These are phyloP conservation scores for Botrytis fabae DNA, from an alignment of 2,329 filamentous ascomycete genomes.

Conservation along the genomic window DNA sequence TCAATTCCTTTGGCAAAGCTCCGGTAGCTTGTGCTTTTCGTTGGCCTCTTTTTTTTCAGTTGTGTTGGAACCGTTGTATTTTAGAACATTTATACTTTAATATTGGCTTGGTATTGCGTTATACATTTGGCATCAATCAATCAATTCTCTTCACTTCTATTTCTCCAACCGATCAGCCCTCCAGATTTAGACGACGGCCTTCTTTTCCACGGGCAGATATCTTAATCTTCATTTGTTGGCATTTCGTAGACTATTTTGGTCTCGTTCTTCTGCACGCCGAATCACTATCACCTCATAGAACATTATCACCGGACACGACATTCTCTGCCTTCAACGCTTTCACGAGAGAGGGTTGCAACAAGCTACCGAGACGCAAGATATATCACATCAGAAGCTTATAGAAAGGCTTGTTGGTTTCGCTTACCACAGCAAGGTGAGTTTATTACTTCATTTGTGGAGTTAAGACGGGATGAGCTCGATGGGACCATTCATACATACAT, in stretches of 20 bases:
- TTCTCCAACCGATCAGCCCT: neutral
- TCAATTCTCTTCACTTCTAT: neutral
- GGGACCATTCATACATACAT: neutral
- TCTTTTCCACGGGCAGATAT: neutral
- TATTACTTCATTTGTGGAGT: slow-evolving; percentile 2
- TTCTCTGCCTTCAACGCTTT: neutral
- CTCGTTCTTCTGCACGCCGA: neutral
- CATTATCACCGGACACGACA: neutral
- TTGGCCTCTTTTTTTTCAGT: slow-evolving; percentile 33
- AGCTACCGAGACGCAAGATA: slow-evolving; percentile 6
- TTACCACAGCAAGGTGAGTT: neutral
- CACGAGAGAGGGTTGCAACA: neutral
- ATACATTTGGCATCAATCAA: neutral
- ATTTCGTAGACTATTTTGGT: neutral
- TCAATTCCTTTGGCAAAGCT: slow-evolving; percentile 45
- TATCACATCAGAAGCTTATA: slow-evolving; percentile 7
- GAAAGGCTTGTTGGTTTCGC: neutral
- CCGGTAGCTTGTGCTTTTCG: slow-evolving; percentile 46
- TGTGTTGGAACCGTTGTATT: slow-evolving; percentile 14
- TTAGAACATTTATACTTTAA: neutral
- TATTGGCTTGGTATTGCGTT: slow-evolving; percentile 5
- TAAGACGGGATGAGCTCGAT: neutral
- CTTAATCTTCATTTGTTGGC: slow-evolving; percentile 1
- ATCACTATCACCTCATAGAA: slow-evolving; percentile 7
- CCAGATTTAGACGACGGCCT: neutral